Evolutionary conservation across 2,329 filamentous ascomycete genomes (phyloP), one percentile per base, ranked within the genome.

Genomic region (Ambrosiella xylebori): DNA sequence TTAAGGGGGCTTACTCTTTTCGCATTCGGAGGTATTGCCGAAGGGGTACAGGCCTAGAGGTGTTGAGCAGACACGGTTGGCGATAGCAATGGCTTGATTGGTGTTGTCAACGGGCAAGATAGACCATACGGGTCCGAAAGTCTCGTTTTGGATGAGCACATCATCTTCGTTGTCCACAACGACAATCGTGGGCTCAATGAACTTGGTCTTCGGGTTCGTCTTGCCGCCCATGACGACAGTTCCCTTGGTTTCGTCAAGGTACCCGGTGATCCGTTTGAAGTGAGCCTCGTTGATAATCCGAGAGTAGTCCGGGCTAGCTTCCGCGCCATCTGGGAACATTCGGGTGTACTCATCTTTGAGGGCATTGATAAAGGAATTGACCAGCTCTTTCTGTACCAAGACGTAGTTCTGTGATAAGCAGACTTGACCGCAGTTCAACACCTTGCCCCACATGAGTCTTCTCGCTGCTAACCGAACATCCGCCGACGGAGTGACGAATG

Each of bases 321-420:
- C 83, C 52, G 85, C 79, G 19, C 93, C 93, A 8, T 86, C 73
- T 50, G 93, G 93, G 71, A 88, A 95, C 73, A 94, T 95, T 59
- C 86, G 79, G 56, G 81, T 77, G 65, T 86, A 77, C 7, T 82
- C 79, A 50, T 75, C 76, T 67, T 86, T 85, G 65, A 97, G 77
- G 66, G 86, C 80, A 57, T 80, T 76, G 62, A 97, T 73, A 64
- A 97, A 88, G 36, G 77, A 73, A 12, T 82, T 75, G 36, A 91
- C 71, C 3, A 91, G 76, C 51, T 82, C 79, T 63, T 81, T 81
- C 67, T 97, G 88, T 36, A 95, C 80, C 56, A 96, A 76, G 56
- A 87, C 83, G 71, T 95, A 96, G 74, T 97, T 96, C 66, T 96
- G 89, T 35, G 84, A 88, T 62, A 96, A 79, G 69, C 93, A 98